Conservation (phyloP, 2,329 filamentous ascomycete genomes). For the Aureobasidium leucospermi region DNA sequence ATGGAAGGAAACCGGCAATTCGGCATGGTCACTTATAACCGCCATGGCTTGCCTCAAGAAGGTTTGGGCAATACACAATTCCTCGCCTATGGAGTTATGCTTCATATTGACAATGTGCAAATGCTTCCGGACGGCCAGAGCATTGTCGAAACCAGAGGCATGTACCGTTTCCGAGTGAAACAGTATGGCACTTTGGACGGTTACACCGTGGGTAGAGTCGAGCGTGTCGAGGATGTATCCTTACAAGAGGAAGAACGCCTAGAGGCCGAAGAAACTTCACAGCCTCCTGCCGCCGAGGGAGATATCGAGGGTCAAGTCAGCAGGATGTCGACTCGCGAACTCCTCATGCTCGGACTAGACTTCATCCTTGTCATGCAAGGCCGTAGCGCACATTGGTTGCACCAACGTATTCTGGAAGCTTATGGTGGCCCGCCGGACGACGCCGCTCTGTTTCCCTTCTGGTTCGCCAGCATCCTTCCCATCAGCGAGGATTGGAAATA, state of each 20-base stretch:
- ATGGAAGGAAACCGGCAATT: slow-evolving; percentile 69
- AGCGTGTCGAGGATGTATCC: slow-evolving; percentile 74
- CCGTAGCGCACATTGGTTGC: slow-evolving; percentile 66
- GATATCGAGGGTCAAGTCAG: slow-evolving; percentile 37
- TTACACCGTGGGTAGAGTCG: slow-evolving; percentile 67
- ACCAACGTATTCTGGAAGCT: slow-evolving; percentile 61
- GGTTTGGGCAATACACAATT: slow-evolving; percentile 51
- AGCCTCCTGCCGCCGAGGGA: slow-evolving; percentile 20
- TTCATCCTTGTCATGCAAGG: slow-evolving; percentile 65
- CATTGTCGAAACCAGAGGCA: slow-evolving; percentile 67
- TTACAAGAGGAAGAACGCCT: slow-evolving; percentile 70
- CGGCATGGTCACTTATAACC: slow-evolving; percentile 73
- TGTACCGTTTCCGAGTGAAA: slow-evolving; percentile 68
- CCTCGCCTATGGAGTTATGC: slow-evolving; percentile 67
- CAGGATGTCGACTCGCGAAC: slow-evolving; percentile 59
- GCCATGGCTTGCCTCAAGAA: slow-evolving; percentile 44
- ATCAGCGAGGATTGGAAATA: slow-evolving; percentile 76
- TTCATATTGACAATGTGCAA: slow-evolving; percentile 68
- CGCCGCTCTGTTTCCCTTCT: slow-evolving; percentile 75
- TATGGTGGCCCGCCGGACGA: slow-evolving; percentile 74
- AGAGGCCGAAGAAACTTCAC: slow-evolving; percentile 60
- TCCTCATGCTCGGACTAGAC: slow-evolving; percentile 57
- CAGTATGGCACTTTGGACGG: slow-evolving; percentile 62
- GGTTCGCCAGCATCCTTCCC: slow-evolving; percentile 78
- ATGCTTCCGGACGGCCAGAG: slow-evolving; percentile 73